A percentile compares a stretch with the other conserved stretches of the same genome.
These are phyloP conservation scores for Xylaria sp. DNA, from an alignment of 2,329 filamentous ascomycete genomes.

Conservation along the genomic window DNA sequence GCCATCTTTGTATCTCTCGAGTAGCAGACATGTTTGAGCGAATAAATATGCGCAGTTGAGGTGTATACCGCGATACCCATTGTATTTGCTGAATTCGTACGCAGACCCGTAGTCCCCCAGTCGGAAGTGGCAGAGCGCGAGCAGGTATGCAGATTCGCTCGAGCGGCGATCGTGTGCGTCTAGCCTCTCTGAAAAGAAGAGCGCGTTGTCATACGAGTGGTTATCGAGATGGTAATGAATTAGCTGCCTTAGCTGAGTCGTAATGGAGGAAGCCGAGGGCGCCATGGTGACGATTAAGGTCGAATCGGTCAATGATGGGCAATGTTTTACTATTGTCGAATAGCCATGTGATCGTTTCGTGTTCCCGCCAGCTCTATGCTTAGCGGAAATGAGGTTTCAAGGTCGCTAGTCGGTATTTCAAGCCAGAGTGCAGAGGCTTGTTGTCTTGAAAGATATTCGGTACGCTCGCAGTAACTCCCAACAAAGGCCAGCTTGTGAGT, in stretches of 20 bases:
- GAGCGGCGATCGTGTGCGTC: conserved; percentile 82
- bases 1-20: conserved; percentile 82
- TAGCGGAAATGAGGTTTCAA: conserved; percentile 9
- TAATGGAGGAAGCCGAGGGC: conserved; percentile 56
- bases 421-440: not conserved
- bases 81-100: conserved; percentile 78
- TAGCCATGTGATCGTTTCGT: conserved; percentile 44
- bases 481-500: not conserved
- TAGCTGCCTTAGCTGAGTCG: conserved; percentile 62
- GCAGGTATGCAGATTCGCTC: conserved; percentile 79
- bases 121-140: conserved; percentile 84
- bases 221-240: conserved; percentile 83
- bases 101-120: conserved; percentile 84
- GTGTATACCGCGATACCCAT: conserved; percentile 74
- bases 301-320: conserved; percentile 20
- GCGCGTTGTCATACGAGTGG: conserved; percentile 83
- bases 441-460: conserved; percentile 1
- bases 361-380: conserved; percentile 24
- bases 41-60: conserved; percentile 90
- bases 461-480: not conserved
- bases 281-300: conserved; percentile 51
- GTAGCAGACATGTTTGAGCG: conserved; percentile 82
- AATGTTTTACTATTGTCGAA: conserved; percentile 33
- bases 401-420: conserved; percentile 1
- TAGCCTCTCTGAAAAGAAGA: conserved; percentile 90